phyloP scores from a whole-genome alignment of 2,329 filamentous ascomycete genomes.

The Phialophora macrospora region DNA sequence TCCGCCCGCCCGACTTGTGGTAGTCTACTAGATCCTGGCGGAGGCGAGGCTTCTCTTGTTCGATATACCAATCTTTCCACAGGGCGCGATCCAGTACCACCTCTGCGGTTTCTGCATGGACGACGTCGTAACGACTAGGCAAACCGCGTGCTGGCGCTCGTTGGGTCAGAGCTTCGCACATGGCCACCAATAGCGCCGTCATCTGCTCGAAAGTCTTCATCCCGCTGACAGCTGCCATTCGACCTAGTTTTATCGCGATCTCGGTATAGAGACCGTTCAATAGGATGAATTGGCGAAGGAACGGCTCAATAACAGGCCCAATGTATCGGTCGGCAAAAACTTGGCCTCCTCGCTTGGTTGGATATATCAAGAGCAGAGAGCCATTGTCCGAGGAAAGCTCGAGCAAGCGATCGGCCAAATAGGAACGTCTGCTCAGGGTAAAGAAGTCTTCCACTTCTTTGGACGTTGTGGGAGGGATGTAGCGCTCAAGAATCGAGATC shows the following conservation, averaged over 20 bases:
- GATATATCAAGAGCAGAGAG: slow-evolving; percentile 66
- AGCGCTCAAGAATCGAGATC: slow-evolving; percentile 66
- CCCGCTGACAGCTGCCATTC: slow-evolving; percentile 58
- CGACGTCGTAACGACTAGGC: slow-evolving; percentile 50
- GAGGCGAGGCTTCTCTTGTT: slow-evolving; percentile 66
- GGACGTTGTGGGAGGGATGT: slow-evolving; percentile 65
- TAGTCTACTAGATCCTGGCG: slow-evolving; percentile 46
- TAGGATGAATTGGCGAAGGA: slow-evolving; percentile 63
- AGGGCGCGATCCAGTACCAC: slow-evolving; percentile 57
- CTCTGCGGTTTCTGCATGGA: slow-evolving; percentile 58
- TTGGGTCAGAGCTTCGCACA: slow-evolving; percentile 48
- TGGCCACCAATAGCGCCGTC: slow-evolving; percentile 47
- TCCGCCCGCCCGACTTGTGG: slow-evolving; percentile 42
- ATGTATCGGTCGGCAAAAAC: slow-evolving; percentile 66
- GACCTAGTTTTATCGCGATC: slow-evolving; percentile 59
- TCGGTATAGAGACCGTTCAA: slow-evolving; percentile 64
- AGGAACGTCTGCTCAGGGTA: slow-evolving; percentile 58
- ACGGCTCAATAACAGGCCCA: slow-evolving; percentile 64
- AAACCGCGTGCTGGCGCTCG: slow-evolving; percentile 40
- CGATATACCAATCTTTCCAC: slow-evolving; percentile 69
- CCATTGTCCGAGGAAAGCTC: slow-evolving; percentile 64
- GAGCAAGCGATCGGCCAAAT: slow-evolving; percentile 64
- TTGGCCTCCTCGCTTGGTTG: slow-evolving; percentile 61
- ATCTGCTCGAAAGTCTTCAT: slow-evolving; percentile 62
- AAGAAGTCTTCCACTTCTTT: slow-evolving; percentile 67